Evolutionary conservation across 176 grass and related monocot genomes (phyloP), one percentile per base, ranked within the genome.

Genomic region (Aegilops speltoides): DNA sequence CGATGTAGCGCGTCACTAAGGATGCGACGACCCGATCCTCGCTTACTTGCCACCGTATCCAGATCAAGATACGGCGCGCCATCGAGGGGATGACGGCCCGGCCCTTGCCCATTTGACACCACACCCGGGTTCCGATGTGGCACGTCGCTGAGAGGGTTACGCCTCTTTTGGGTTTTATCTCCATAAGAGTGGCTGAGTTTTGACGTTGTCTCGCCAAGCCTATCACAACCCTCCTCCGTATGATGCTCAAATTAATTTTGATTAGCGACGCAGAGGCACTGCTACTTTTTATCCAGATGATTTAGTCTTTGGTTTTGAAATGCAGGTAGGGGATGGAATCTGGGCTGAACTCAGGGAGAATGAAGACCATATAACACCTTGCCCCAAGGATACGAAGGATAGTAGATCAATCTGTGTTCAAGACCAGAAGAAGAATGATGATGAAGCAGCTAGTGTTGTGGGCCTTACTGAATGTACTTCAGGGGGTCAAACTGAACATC

Each of bases 291-390:
- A 10, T 25, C 41, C 38, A 17, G 40, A 78, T 33, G 4, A 76
- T 73, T 23, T 75, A 32, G 10, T 73, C 31, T 48, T 76, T 88
- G 38, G 8, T 68, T 78, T 50, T 57, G 50, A 87, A 84, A 87
- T 86, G 89, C 87, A 98, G 93, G 88, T 91, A 29, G 88, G 88
- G 66, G 90, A 94, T 64, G 73, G 79, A 83, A 93, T 93, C 89
- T 96, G 96, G 93, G 88, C 88, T 85, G 92, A 98, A 71, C 91
- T 94, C 63, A 83, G 37, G 89, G 93, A 86, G 17, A 79, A 52
- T 61, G 88, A 98, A 82, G 90, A 92, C 70, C 81, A 95, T 94
- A 94, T 85, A 79, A 71, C 86, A 45, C 89, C 93, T 82, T 98
- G 87, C 72, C 90, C 90, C 48, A 89, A 92, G 61, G 85, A 73